Conservation (phyloP, 345 rosid species). For the Lepidium africanum region DNA sequence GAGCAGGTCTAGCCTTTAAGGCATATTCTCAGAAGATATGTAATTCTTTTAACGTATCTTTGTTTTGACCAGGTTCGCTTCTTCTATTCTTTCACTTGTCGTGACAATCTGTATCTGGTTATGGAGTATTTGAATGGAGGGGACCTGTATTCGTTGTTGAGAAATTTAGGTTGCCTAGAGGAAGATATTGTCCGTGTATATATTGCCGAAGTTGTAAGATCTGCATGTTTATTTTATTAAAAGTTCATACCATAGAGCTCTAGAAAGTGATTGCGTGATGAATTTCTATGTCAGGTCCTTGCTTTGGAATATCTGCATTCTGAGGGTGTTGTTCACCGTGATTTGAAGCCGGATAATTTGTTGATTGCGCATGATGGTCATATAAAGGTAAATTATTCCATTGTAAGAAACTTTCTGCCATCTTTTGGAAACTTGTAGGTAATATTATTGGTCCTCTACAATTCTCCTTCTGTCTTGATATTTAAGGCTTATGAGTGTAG, state of each 20-base stretch:
- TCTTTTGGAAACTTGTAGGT: background rate
- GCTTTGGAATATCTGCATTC: slow-evolving; percentile 94
- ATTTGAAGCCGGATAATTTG: slow-evolving; percentile 97
- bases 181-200: slow-evolving; percentile 98
- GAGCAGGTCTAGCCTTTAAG: slow-evolving; percentile 47
- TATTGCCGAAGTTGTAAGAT: slow-evolving; percentile 97
- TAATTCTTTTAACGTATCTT: slow-evolving; percentile 25
- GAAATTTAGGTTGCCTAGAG: slow-evolving; percentile 96
- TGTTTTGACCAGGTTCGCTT: slow-evolving; percentile 79
- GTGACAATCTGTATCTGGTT: slow-evolving; percentile 98
- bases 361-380: slow-evolving; percentile 99
- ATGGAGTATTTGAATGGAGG: slow-evolving; percentile 99
- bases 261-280: slow-evolving; percentile 3
- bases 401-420: background rate
- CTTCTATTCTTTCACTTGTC: slow-evolving; percentile 98
- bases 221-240: background rate
- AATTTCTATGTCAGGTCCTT: slow-evolving; percentile 57
- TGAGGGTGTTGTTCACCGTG: slow-evolving; percentile 91
- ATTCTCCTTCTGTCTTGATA: background rate
- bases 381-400: slow-evolving; percentile 57
- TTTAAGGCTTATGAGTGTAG: slow-evolving; percentile 2
- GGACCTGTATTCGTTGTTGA: slow-evolving; percentile 86
- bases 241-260: background rate
- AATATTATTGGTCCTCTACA: background rate
- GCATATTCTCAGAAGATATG: slow-evolving; percentile 17